phyloP scores from a whole-genome alignment of 2,329 filamentous ascomycete genomes.

The Colletotrichum destructivum region DNA sequence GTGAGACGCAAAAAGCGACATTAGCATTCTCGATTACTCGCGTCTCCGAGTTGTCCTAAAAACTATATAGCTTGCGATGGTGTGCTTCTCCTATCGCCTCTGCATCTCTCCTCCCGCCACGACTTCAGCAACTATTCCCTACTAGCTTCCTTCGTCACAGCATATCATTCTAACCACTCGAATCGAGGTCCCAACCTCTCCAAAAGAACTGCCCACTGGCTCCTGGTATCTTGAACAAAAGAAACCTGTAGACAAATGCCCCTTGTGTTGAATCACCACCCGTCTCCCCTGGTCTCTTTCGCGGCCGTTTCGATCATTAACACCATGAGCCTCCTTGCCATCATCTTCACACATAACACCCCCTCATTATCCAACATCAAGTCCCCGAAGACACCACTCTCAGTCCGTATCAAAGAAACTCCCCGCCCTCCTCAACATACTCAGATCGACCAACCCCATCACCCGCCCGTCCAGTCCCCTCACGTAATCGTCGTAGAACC shows the following conservation, averaged over 20 bases:
- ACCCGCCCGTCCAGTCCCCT: slow-evolving; percentile 61
- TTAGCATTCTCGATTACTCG: slow-evolving; percentile 5
- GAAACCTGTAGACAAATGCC: not conserved
- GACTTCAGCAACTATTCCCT: too few relatives aligned
- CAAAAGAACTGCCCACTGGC: not conserved
- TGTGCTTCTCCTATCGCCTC: not conserved
- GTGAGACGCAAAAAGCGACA: not conserved
- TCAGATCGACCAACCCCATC: slow-evolving; percentile 63
- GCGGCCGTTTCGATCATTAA: slow-evolving; percentile 5
- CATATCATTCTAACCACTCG: too few relatives aligned
- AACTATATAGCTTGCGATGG: not conserved
- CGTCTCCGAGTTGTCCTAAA: not conserved
- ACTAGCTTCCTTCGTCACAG: not conserved
- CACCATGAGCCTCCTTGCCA: not conserved
- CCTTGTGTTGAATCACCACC: not conserved
- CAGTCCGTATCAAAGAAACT: slow-evolving; percentile 64
- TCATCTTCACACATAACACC: not conserved
- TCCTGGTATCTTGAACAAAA: slow-evolving; percentile 22
- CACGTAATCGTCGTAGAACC: slow-evolving; percentile 58
- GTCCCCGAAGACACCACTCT: not conserved
- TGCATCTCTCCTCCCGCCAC: not conserved
- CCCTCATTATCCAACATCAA: not conserved
- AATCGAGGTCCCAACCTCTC: too few relatives aligned
- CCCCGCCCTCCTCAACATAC: slow-evolving; percentile 57
- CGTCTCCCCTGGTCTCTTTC: not conserved